Evolutionary conservation across 345 rosid species (phyloP).

Genomic region (Hirschfeldia incana): DNA sequence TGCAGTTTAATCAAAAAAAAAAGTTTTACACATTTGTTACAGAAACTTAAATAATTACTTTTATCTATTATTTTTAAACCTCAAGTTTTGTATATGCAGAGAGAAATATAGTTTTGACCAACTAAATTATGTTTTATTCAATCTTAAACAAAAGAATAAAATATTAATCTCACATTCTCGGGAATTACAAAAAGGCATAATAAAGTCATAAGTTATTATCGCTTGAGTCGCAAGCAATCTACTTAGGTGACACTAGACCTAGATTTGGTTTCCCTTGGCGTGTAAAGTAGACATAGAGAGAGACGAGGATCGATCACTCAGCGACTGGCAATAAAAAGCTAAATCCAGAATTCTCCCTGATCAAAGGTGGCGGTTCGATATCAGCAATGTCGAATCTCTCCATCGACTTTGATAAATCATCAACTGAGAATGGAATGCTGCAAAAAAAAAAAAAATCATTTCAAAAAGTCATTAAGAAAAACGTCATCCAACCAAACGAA

Average conservation of each 20-base stretch:
- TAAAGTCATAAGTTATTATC: constrained; percentile 4
- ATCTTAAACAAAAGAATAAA: neutral
- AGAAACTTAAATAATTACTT: too few species aligned
- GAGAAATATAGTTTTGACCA: too few species aligned
- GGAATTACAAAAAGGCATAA: neutral
- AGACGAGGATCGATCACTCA: constrained; percentile 40
- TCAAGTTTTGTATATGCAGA: too few species aligned
- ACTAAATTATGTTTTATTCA: too few species aligned
- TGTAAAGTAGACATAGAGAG: neutral
- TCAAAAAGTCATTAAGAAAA: neutral
- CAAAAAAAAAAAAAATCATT: constrained; percentile 7
- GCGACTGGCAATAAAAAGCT: constrained; percentile 81
- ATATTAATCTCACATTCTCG: neutral
- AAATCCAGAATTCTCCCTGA: constrained; percentile 84
- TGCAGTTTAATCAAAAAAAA: too few species aligned
- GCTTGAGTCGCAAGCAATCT: constrained; percentile 5
- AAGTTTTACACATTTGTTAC: too few species aligned
- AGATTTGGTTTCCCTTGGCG: neutral
- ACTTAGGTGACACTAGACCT: constrained; percentile 14
- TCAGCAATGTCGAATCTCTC: constrained; percentile 80
- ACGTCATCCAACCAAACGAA: neutral
- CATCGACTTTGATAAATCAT: constrained; percentile 95
- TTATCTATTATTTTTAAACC: too few species aligned
- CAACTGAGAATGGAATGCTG: constrained; percentile 98
- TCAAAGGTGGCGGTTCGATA: constrained; percentile 88